Conservation (phyloP, 768 basidiomycete genomes). For the Agaricus subrufescens region DNA sequence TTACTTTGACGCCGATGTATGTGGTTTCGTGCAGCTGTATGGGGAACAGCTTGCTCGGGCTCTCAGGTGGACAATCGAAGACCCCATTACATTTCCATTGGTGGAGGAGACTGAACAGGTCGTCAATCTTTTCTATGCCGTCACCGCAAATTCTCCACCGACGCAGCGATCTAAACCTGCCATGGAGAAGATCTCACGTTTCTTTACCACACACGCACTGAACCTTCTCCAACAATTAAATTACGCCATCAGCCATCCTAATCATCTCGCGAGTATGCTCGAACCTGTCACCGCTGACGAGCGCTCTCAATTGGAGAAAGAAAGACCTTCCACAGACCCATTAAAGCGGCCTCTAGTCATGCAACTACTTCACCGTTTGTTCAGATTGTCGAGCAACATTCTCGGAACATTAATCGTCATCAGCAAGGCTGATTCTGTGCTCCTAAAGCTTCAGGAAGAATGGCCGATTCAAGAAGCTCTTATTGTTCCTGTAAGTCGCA, state of each 20-base stretch:
- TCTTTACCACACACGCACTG: constrained; percentile 65
- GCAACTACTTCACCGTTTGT: constrained; percentile 66
- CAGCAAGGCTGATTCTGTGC: constrained; percentile 63
- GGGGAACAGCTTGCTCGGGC: constrained; percentile 75
- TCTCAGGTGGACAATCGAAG: constrained; percentile 78
- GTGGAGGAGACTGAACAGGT: constrained; percentile 83
- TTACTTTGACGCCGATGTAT: constrained; percentile 81
- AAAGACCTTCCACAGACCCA: constrained; percentile 55
- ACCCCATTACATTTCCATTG: constrained; percentile 68
- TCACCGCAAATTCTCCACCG: constrained; percentile 53
- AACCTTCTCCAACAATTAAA: constrained; percentile 83
- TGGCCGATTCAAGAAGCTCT: constrained; percentile 69
- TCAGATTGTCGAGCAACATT: constrained; percentile 66
- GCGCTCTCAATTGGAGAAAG: constrained; percentile 61
- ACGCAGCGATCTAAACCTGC: constrained; percentile 42
- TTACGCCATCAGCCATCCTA: constrained; percentile 87
- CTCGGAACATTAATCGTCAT: constrained; percentile 65
- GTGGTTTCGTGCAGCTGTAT: constrained; percentile 82
- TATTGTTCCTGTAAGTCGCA: constrained; percentile 61
- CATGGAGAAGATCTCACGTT: constrained; percentile 59
- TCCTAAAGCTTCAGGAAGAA: constrained; percentile 61
- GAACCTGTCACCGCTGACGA: constrained; percentile 81
- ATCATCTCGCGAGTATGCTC: constrained; percentile 76
- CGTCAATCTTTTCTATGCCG: constrained; percentile 70
- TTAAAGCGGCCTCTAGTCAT: constrained; percentile 68